Percentiles rank a stretch among this genome's conserved stretches.
Evolutionary conservation across 2,329 filamentous ascomycete species (phyloP).

Genomic region (Trichoderma polysporum): DNA sequence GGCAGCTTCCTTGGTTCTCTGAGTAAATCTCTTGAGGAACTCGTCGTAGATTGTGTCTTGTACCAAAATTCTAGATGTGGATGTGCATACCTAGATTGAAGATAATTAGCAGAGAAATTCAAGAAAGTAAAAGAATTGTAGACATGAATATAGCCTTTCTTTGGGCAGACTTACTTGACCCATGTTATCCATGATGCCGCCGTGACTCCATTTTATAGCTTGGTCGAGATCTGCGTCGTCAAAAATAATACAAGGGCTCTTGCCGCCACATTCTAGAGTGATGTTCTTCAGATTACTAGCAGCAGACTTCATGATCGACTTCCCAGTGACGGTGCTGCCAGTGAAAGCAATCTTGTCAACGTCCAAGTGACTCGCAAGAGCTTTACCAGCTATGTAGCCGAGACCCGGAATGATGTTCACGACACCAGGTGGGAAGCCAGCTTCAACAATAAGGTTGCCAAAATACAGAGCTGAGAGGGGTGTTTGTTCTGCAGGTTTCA

Average conservation of each 20-base stretch:
- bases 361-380: constrained; percentile 12
- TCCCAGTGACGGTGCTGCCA: constrained; percentile 10
- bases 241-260: constrained; percentile 33
- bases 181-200: constrained; percentile 45
- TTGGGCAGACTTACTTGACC: constrained; percentile 59
- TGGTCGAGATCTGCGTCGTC: constrained; percentile 16
- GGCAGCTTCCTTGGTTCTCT: constrained; percentile 39
- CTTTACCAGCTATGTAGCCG: constrained; percentile 2
- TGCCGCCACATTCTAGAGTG: constrained; percentile 71
- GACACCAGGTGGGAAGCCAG: constrained; percentile 16
- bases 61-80: constrained; percentile 38
- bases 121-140: background rate
- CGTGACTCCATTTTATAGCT: constrained; percentile 11
- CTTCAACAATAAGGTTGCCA: constrained; percentile 7
- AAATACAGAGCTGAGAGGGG: constrained; percentile 18
- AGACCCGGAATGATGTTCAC: constrained; percentile 19
- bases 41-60: constrained; percentile 36
- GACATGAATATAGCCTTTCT: background rate
- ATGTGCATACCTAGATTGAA: background rate
- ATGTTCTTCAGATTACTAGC: constrained; percentile 77
- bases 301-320: constrained; percentile 67
- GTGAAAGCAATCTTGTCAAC: constrained; percentile 20
- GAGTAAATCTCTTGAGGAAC: constrained; percentile 41
- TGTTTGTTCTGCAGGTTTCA: constrained; percentile 72
- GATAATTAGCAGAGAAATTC: background rate